Conservation (phyloP, 805 yeast genomes). For the Candida ponderosae region DNA sequence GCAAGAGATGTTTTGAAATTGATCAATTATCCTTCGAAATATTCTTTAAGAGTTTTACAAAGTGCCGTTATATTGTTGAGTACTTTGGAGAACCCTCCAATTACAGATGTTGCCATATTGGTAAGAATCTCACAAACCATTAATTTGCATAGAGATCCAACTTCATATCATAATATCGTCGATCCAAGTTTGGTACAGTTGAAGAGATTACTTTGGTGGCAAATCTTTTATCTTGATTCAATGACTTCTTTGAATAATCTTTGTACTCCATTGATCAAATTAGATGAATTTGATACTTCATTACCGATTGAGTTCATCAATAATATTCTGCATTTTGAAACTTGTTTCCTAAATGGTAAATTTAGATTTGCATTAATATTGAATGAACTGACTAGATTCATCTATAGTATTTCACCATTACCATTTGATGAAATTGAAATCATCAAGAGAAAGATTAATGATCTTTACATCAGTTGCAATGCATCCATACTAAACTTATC, state of each 20-base stretch:
- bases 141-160: slow-evolving; percentile 54
- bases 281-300: slow-evolving; percentile 49
- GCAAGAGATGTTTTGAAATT: slow-evolving; percentile 42
- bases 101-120: slow-evolving; percentile 47
- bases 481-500: slow-evolving; percentile 37
- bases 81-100: slow-evolving; percentile 47
- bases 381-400: slow-evolving; percentile 43
- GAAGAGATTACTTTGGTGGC: slow-evolving; percentile 62
- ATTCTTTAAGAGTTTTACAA: slow-evolving; percentile 30
- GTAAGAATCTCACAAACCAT: slow-evolving; percentile 49
- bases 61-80: slow-evolving; percentile 45
- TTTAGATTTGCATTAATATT: slow-evolving; percentile 43
- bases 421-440: slow-evolving; percentile 32
- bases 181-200: slow-evolving; percentile 42
- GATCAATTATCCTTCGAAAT: slow-evolving; percentile 41
- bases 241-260: slow-evolving; percentile 48
- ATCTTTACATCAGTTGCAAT: slow-evolving; percentile 41
- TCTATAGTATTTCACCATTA: slow-evolving; percentile 40
- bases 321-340: slow-evolving; percentile 32
- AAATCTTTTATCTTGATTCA: slow-evolving; percentile 50
- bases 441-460: slow-evolving; percentile 40
- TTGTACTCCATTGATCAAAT: slow-evolving; percentile 43
- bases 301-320: slow-evolving; percentile 40
- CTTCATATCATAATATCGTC: slow-evolving; percentile 39
- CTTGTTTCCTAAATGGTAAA: slow-evolving; percentile 44